A percentile compares a stretch with the other conserved stretches of the same genome.
phyloP scores from a whole-genome alignment of 345 rosid species.

The Aquilaria yunnanensis region DNA sequence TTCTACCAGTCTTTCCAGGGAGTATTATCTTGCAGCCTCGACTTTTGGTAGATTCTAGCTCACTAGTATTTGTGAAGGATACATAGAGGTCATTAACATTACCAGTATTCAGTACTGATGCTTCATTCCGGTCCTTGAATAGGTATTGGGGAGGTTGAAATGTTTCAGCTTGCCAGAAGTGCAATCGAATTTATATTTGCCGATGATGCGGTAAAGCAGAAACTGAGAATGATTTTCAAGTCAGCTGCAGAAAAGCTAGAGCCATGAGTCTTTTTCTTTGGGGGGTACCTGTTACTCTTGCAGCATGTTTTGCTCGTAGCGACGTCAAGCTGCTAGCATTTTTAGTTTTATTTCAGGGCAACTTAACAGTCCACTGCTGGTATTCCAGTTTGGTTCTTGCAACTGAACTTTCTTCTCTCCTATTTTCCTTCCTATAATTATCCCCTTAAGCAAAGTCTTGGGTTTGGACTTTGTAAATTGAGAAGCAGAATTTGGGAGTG shows the following conservation, averaged over 20 bases:
- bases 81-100: slow-evolving; percentile 4
- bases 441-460: no score
- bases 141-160: slow-evolving; percentile 64
- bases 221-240: slow-evolving; percentile 36
- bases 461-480: no score
- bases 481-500: no score
- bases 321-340: no score
- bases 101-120: slow-evolving; percentile 4
- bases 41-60: slow-evolving; percentile 54
- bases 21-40: slow-evolving; percentile 65
- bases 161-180: slow-evolving; percentile 56
- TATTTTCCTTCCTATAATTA: no score
- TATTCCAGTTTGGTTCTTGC: no score
- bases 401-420: no score
- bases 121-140: background rate
- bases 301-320: no score
- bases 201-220: slow-evolving; percentile 52
- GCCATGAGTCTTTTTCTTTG: slow-evolving; percentile 16
- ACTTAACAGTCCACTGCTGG: no score
- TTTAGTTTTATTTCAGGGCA: no score
- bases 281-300: no score
- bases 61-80: slow-evolving; percentile 1
- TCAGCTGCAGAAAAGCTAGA: slow-evolving; percentile 30
- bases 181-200: slow-evolving; percentile 68
- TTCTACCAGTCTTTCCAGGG: slow-evolving; percentile 68